Evolutionary conservation across 441 rosid species (phyloP).

Genomic region (Manihot esculenta): DNA sequence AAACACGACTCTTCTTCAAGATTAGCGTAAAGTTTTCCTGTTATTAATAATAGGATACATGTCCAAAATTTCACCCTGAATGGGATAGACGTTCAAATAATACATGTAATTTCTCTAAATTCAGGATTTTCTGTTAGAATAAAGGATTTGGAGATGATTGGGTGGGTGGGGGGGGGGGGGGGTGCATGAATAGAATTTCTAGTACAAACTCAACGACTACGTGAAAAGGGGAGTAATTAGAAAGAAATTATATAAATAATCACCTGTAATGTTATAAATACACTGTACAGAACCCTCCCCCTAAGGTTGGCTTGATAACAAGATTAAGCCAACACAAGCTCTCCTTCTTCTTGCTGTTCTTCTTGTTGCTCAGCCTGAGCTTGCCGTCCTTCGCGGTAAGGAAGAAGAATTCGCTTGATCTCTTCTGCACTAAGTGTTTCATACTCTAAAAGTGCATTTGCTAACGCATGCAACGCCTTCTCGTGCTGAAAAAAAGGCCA

Average conservation of each 20-base stretch:
- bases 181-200: slow-evolving; percentile 20
- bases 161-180: too few relatives aligned
- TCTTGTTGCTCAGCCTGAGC: slow-evolving; percentile 54
- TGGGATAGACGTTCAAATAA: slow-evolving; percentile 22
- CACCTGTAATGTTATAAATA: slow-evolving; percentile 44
- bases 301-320: not conserved
- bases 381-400: slow-evolving; percentile 52
- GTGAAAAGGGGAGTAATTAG: slow-evolving; percentile 12
- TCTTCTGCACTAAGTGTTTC: slow-evolving; percentile 88
- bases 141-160: slow-evolving; percentile 9
- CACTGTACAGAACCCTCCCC: slow-evolving; percentile 46
- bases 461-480: slow-evolving; percentile 88
- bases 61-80: slow-evolving; percentile 42
- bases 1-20: not conserved
- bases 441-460: slow-evolving; percentile 83
- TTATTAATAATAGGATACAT: not conserved
- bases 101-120: slow-evolving; percentile 17
- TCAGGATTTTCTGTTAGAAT: slow-evolving; percentile 5
- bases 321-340: slow-evolving; percentile 64
- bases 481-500: slow-evolving; percentile 67
- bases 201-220: slow-evolving; percentile 14
- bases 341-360: slow-evolving; percentile 52
- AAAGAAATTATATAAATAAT: slow-evolving; percentile 24
- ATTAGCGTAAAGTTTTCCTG: not conserved
- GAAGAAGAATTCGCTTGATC: slow-evolving; percentile 77